Percentiles rank a stretch among this genome's conserved stretches.
These are phyloP conservation scores for Tulasnella sp. DNA, from an alignment of 768 basidiomycete genomes.

Conservation along the genomic window DNA sequence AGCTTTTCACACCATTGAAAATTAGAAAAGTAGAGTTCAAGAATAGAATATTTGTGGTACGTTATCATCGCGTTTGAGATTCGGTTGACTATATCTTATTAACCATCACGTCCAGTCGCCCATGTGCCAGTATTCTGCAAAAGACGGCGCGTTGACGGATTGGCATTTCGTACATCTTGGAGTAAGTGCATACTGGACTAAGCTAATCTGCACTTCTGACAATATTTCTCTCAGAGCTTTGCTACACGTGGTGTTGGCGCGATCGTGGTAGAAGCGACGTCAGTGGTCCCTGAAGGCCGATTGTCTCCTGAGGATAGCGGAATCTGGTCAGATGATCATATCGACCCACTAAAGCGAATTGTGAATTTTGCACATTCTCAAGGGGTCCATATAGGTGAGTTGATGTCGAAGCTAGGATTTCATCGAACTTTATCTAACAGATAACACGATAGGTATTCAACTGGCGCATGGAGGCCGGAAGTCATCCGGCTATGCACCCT, in stretches of 20 bases:
- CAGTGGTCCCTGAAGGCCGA: slow-evolving; percentile 58
- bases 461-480: slow-evolving; percentile 66
- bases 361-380: slow-evolving; percentile 63
- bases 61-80: slow-evolving; percentile 10
- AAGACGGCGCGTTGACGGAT: slow-evolving; percentile 63
- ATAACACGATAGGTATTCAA: slow-evolving; percentile 50
- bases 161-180: slow-evolving; percentile 77
- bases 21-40: slow-evolving; percentile 52
- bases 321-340: slow-evolving; percentile 66
- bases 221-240: slow-evolving; percentile 31
- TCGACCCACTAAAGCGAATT: slow-evolving; percentile 52
- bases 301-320: slow-evolving; percentile 67
- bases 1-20: slow-evolving; percentile 52
- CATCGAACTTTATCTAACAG: background rate
- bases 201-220: background rate
- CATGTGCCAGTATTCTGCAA: slow-evolving; percentile 73
- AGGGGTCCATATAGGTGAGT: slow-evolving; percentile 38
- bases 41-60: slow-evolving; percentile 58
- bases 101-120: slow-evolving; percentile 35
- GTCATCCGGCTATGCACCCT: slow-evolving; percentile 55
- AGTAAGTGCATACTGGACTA: slow-evolving; percentile 23
- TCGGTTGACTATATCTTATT: background rate
- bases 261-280: slow-evolving; percentile 62
- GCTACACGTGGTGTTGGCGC: slow-evolving; percentile 59
- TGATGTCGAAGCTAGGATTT: background rate